Evolutionary conservation across 768 basidiomycete species (phyloP).

Genomic region (Agrocybe praecox): DNA sequence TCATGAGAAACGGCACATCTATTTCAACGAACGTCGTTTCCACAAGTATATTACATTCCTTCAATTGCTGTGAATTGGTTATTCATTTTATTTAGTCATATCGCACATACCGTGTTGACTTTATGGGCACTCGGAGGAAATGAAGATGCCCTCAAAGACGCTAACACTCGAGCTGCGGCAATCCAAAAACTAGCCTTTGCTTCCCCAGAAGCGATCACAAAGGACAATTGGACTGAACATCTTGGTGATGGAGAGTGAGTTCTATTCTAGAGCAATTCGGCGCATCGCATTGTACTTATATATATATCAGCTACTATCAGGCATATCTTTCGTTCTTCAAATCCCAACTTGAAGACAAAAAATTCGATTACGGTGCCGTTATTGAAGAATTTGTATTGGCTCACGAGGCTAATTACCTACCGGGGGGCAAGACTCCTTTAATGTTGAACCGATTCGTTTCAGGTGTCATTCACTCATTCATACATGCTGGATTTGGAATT

Average conservation of each 20-base stretch:
- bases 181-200: constrained; percentile 38
- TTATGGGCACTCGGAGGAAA: constrained; percentile 64
- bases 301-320: constrained; percentile 48
- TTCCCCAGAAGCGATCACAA: constrained; percentile 48
- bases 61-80: background rate
- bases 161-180: constrained; percentile 36
- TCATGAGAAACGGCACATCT: constrained; percentile 49
- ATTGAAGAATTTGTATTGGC: constrained; percentile 67
- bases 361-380: constrained; percentile 45
- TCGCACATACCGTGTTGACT: constrained; percentile 58
- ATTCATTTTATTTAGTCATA: constrained; percentile 37
- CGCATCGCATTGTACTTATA: constrained; percentile 20
- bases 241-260: constrained; percentile 59
- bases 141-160: constrained; percentile 34
- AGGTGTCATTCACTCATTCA: constrained; percentile 65
- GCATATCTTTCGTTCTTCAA: constrained; percentile 61
- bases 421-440: constrained; percentile 33
- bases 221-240: constrained; percentile 52
- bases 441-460: constrained; percentile 61
- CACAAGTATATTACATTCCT: constrained; percentile 41
- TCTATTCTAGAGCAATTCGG: background rate
- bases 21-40: constrained; percentile 44
- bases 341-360: constrained; percentile 33
- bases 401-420: constrained; percentile 44
- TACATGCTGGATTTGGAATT: constrained; percentile 62